Percentiles rank a stretch among this genome's conserved stretches.
phyloP scores from a whole-genome alignment of 2,329 filamentous ascomycete genomes.

The Alternaria alternata region DNA sequence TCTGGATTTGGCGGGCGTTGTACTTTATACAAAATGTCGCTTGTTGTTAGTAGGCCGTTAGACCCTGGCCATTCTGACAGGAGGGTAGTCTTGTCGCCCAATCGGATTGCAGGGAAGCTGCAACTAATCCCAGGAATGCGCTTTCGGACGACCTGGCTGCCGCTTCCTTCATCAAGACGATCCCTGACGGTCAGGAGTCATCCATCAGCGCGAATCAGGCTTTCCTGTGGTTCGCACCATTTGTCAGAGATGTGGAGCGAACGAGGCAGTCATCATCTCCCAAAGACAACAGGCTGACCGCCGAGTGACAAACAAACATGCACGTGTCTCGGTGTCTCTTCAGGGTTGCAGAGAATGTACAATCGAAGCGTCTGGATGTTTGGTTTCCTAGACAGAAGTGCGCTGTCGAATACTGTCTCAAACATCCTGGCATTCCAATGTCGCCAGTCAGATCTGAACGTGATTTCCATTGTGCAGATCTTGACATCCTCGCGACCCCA shows the following conservation, averaged over 20 bases:
- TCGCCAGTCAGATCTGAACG: constrained; percentile 2
- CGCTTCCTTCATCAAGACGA: constrained; percentile 19
- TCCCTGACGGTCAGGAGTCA: constrained; percentile 8
- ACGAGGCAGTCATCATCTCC: constrained; percentile 1
- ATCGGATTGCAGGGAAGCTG: constrained; percentile 42
- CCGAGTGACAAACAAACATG: neutral
- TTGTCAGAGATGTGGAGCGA: constrained; percentile 7
- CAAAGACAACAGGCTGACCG: constrained; percentile 1
- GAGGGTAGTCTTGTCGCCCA: constrained; percentile 25
- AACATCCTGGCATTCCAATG: neutral
- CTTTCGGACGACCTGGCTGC: constrained; percentile 27
- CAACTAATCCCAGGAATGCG: constrained; percentile 21
- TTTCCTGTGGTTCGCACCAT: constrained; percentile 12
- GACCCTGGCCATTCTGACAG: constrained; percentile 13
- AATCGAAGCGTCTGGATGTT: neutral
- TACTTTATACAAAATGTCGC: constrained; percentile 31
- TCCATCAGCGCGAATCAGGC: constrained; percentile 25
- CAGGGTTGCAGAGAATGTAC: neutral
- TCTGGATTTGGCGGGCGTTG: constrained; percentile 7
- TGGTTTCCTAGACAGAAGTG: neutral
- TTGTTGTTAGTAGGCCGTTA: constrained; percentile 19
- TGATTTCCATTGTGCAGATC: neutral
- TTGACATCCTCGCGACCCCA: constrained; percentile 22
- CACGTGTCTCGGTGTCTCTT: neutral
- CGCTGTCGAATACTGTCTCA: neutral